Base-by-base conservation (phyloP, 257 asterid genomes). In the Nicotiana tomentosiformis region DNA sequence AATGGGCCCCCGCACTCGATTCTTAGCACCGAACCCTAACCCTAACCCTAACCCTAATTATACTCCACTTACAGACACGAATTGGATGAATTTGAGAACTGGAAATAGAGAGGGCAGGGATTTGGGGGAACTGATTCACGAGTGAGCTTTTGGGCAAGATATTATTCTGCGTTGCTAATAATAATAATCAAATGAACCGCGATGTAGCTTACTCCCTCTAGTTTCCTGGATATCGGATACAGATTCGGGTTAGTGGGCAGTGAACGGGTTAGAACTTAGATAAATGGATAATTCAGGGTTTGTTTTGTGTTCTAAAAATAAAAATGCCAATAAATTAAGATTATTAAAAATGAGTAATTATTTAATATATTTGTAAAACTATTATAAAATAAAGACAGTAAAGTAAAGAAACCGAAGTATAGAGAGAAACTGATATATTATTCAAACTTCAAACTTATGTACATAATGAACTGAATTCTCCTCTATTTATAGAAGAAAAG, bases 21-120 rank as follows among this genome's bases (percentile, higher is more conserved):
- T 68, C 82, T 10, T 61, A 10, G 57, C 77, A 69, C 78, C 35
- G 66, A 62, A 62, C 53, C 66, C 84, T 78, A 84, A 80, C 88
- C 83, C 84, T 78, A 84, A 80, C 88, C 83, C 90, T 84, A 93
- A 81, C 87, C 90, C 88, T 90, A 87, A 51, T 84, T 82, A 77
- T 77, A 81, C 86, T 35, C 78, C 69, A 16, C 55, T 10, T 46
- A 79, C 16, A 61, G 29, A 61, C 15, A 35, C 43, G 70, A 15
- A 65, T 7, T 61, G 70, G 61, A 43, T 43, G 82, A 39, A 70
- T n/a, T 69, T 37, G 77, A 68, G 30, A 68, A 68, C 10, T 39
- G 57, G 57, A 39, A n/a, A 70, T n/a, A n/a, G 55, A 55, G 72
- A n/a, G 15, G 58, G 37, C 70, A 16, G 56, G 58, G 82, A 46